A percentile compares a stretch with the other conserved stretches of the same genome.
Conservation (phyloP, 345 rosid species). For the Aquilaria malaccensis region DNA sequence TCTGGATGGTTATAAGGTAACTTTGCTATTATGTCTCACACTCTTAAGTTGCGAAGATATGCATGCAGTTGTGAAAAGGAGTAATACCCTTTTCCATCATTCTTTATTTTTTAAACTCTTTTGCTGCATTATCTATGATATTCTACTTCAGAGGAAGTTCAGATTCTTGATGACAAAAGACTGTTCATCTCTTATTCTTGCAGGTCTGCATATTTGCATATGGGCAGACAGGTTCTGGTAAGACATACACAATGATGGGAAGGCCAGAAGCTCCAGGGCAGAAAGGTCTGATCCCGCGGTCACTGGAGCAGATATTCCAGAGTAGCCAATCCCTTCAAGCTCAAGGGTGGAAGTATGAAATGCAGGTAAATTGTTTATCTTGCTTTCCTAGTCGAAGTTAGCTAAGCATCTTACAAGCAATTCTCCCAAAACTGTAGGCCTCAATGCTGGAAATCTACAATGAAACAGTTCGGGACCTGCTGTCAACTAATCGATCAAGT, state of each 20-base stretch:
- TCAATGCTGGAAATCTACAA: slow-evolving; percentile 97
- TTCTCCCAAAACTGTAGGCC: slow-evolving; percentile 32
- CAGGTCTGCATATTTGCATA: slow-evolving; percentile 98
- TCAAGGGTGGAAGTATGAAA: slow-evolving; percentile 94
- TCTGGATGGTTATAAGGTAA: slow-evolving; percentile 94
- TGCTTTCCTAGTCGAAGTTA: slow-evolving; percentile 6
- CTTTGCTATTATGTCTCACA: neutral
- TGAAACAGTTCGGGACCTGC: slow-evolving; percentile 78
- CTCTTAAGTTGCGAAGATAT: neutral
- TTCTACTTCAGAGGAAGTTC: neutral
- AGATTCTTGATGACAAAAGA: slow-evolving; percentile 4
- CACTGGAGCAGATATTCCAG: slow-evolving; percentile 82
- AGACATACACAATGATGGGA: slow-evolving; percentile 99
- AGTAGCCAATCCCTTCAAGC: slow-evolving; percentile 56
- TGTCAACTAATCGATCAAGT: slow-evolving; percentile 38
- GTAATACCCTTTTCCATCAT: neutral
- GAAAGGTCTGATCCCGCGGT: slow-evolving; percentile 91
- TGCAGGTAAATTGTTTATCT: slow-evolving; percentile 53
- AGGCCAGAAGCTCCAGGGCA: slow-evolving; percentile 59
- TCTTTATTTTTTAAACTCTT: neutral
- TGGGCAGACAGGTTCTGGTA: slow-evolving; percentile 97
- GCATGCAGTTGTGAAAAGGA: neutral
- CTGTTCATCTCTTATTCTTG: slow-evolving; percentile 4
- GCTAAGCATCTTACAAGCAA: slow-evolving; percentile 1
- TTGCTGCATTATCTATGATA: neutral